phyloP scores from a whole-genome alignment of 805 yeast genomes.

The Yarrowia sp. region DNA sequence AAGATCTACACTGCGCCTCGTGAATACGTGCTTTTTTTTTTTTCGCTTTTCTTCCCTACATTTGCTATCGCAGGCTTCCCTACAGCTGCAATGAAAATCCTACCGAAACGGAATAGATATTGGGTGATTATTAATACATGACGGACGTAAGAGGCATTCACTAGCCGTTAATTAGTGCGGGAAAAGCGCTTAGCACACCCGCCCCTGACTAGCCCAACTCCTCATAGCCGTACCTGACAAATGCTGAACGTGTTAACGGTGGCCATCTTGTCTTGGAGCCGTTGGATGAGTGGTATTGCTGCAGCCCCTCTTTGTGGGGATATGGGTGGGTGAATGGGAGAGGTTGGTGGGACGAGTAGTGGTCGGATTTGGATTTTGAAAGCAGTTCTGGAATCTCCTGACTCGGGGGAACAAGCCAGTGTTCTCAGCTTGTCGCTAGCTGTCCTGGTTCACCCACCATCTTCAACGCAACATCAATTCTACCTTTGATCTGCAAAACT shows the following conservation, averaged over 20 bases:
- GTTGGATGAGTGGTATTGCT: no score
- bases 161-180: neutral
- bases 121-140: neutral
- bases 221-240: neutral
- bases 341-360: no score
- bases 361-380: neutral
- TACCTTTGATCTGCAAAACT: constrained; percentile 10
- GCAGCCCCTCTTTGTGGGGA: no score
- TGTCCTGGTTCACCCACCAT: no score
- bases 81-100: constrained; percentile 11
- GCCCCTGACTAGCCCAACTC: neutral
- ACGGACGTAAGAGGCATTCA: no score
- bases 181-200: no score
- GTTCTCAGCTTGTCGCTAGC: neutral
- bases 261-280: neutral
- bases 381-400: neutral
- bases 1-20: neutral
- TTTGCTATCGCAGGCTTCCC: neutral
- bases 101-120: neutral
- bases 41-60: neutral
- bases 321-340: no score
- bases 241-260: neutral
- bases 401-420: neutral
- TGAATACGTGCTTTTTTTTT: neutral
- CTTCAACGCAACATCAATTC: neutral